Evolutionary conservation across 2,329 filamentous ascomycete genomes (phyloP).

Genomic region (Metarhizium robertsii): DNA sequence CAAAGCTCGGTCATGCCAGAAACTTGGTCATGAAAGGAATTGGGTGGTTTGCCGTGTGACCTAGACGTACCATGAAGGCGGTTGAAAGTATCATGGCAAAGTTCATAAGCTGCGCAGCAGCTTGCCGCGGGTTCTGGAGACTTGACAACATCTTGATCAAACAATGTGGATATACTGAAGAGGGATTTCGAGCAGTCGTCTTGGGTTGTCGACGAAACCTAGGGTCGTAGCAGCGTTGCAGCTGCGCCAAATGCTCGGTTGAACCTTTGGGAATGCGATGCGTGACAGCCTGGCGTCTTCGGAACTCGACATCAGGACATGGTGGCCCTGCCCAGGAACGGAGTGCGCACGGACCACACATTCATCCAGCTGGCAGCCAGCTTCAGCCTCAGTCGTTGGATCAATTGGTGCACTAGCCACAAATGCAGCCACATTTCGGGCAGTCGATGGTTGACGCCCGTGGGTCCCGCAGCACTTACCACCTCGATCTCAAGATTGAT

Average conservation of each 20-base stretch:
- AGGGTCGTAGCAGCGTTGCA: background rate
- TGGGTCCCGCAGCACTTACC: too few relatives aligned
- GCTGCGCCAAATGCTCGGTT: background rate
- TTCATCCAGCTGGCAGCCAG: background rate
- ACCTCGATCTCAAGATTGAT: background rate
- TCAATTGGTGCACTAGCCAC: background rate
- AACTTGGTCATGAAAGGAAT: background rate
- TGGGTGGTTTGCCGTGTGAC: background rate
- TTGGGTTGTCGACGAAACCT: background rate
- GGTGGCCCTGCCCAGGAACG: conserved; percentile 13
- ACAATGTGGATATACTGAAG: background rate
- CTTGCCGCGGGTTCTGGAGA: conserved; percentile 68
- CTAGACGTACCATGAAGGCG: conserved; percentile 68
- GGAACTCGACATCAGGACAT: conserved; percentile 15
- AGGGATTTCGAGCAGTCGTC: background rate
- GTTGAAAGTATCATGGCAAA: conserved; percentile 85
- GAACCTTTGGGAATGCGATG: background rate
- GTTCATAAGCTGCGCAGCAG: conserved; percentile 75
- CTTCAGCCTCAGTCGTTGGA: background rate
- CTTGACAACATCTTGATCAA: conserved; percentile 50
- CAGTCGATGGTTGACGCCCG: background rate
- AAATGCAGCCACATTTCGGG: background rate
- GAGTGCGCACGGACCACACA: background rate
- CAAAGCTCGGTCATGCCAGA: background rate
- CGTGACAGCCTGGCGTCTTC: conserved; percentile 6